A percentile compares a stretch with the other conserved stretches of the same genome.
Conservation (phyloP, 2,329 filamentous ascomycete species). For the Clarireedia homoeocarpa region DNA sequence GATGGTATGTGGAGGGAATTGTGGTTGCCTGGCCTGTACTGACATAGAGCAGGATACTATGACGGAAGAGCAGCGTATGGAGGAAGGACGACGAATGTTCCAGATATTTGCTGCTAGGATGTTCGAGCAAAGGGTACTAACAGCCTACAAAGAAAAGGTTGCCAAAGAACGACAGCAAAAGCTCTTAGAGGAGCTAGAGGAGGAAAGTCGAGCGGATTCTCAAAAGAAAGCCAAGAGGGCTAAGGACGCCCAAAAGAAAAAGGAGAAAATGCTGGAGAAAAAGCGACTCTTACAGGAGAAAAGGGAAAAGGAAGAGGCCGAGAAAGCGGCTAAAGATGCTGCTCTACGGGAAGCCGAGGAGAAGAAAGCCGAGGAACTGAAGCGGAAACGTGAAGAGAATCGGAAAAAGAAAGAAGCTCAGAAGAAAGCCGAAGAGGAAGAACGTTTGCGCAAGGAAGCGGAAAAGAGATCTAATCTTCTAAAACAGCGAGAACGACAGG, state of each 20-base stretch:
- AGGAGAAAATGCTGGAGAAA: conserved; percentile 69
- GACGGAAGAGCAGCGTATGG: conserved; percentile 98
- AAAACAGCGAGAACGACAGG: conserved; percentile 79
- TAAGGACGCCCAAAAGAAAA: conserved; percentile 89
- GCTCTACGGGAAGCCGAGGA: conserved; percentile 68
- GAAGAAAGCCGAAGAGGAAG: conserved; percentile 84
- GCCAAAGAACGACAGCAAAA: conserved; percentile 85
- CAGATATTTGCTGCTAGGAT: conserved; percentile 98
- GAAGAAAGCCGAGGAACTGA: conserved; percentile 72
- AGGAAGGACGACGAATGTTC: conserved; percentile 97
- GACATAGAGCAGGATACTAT: conserved; percentile 66
- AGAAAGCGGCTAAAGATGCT: conserved; percentile 81
- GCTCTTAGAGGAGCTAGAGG: conserved; percentile 82
- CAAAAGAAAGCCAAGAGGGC: conserved; percentile 88
- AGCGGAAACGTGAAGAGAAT: conserved; percentile 78
- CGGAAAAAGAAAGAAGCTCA: conserved; percentile 86
- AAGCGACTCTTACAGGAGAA: conserved; percentile 58
- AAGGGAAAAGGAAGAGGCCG: conserved; percentile 77
- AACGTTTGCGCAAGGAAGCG: conserved; percentile 73
- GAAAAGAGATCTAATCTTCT: conserved; percentile 72
- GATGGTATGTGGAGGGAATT: conserved; percentile 38
- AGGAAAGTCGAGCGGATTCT: conserved; percentile 68
- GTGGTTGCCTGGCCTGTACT: conserved; percentile 27
- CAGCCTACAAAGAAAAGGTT: conserved; percentile 96
- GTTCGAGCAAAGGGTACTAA: conserved; percentile 96